phyloP scores from a whole-genome alignment of 331 rosid species.

The Rosa hybrid region DNA sequence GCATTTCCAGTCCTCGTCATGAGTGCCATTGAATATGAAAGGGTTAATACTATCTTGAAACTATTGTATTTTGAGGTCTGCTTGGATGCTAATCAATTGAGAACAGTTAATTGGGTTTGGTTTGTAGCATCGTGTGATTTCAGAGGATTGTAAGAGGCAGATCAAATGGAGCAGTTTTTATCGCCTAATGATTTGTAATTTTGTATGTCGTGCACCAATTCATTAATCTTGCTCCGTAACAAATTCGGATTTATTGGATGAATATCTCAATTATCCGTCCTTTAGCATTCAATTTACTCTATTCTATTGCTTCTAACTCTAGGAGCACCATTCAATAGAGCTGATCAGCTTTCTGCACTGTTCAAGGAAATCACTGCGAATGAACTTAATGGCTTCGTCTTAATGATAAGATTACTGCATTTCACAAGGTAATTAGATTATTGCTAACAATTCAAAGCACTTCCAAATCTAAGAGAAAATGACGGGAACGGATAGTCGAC shows the following conservation, averaged over 20 bases:
- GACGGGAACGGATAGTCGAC: background rate
- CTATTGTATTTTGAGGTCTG: background rate
- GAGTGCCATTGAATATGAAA: background rate
- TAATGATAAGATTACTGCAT: background rate
- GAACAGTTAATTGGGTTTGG: background rate
- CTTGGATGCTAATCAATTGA: background rate
- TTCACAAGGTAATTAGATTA: background rate
- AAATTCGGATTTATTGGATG: background rate
- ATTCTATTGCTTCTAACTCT: no score
- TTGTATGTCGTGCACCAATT: background rate
- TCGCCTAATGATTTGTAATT: no score
- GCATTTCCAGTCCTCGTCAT: background rate
- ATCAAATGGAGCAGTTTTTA: background rate
- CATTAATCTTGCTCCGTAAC: background rate
- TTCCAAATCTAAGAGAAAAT: no score
- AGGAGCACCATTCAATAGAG: no score
- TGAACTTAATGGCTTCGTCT: background rate
- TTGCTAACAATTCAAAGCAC: background rate
- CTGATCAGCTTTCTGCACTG: no score
- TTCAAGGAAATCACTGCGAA: no score
- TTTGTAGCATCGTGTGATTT: background rate
- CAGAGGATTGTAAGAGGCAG: background rate
- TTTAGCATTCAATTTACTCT: no score
- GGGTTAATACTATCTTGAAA: background rate
- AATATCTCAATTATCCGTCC: no score